A percentile compares a stretch with the other conserved stretches of the same genome.
phyloP scores from a whole-genome alignment of 768 basidiomycete genomes.

The Mycena epipterygia region DNA sequence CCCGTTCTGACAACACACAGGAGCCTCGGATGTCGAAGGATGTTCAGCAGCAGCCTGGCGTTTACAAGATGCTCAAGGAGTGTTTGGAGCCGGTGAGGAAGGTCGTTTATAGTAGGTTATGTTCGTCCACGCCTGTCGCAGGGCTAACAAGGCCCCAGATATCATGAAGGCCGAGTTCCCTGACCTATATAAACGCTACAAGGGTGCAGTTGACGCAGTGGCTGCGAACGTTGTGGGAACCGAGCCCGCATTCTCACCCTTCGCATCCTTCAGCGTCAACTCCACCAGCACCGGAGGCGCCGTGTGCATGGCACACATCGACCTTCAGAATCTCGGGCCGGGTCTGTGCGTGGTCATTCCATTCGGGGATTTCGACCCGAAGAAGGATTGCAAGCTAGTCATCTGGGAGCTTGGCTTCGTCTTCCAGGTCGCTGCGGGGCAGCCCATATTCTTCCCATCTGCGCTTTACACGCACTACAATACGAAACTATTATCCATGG shows the following conservation, averaged over 20 bases:
- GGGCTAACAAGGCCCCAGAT: background rate
- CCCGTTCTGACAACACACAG: background rate
- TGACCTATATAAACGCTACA: background rate
- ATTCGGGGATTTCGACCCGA: slow-evolving; percentile 16
- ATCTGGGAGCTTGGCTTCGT: slow-evolving; percentile 17
- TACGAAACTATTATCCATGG: background rate
- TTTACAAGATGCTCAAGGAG: background rate
- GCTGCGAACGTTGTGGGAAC: background rate
- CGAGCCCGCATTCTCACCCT: slow-evolving; percentile 15
- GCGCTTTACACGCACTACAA: slow-evolving; percentile 34
- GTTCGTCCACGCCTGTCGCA: background rate
- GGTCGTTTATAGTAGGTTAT: background rate
- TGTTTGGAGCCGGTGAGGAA: background rate
- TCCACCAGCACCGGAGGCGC: background rate
- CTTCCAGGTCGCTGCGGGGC: slow-evolving; percentile 21
- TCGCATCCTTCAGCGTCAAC: slow-evolving; percentile 25
- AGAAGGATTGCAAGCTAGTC: slow-evolving; percentile 4
- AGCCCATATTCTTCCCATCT: slow-evolving; percentile 27
- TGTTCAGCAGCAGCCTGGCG: background rate
- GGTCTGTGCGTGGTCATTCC: slow-evolving; percentile 26
- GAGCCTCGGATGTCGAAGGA: background rate
- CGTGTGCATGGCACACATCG: slow-evolving; percentile 8
- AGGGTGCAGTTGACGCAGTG: background rate
- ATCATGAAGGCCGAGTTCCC: slow-evolving; percentile 14
- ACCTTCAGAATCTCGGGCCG: slow-evolving; percentile 2